These are phyloP conservation scores for Epichloe glyceriae DNA, from an alignment of 2,329 filamentous ascomycete species.

Conservation along the genomic window DNA sequence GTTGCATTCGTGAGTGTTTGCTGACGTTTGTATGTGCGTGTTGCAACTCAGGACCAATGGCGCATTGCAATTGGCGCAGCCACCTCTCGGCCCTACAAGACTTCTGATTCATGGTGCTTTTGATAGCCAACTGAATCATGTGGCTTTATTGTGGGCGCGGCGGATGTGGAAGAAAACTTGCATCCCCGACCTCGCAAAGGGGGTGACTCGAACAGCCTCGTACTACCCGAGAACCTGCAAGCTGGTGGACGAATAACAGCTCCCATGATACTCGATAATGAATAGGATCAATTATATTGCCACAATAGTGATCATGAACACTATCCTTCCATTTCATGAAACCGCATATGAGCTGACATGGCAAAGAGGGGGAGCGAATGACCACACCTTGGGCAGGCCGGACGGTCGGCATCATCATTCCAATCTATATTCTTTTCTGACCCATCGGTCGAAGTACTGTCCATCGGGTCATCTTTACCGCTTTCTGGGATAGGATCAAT, in stretches of 20 bases:
- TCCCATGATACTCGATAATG: background rate
- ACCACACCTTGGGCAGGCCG: conserved; percentile 35
- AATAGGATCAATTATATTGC: no score
- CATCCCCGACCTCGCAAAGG: background rate
- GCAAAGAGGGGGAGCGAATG: conserved; percentile 44
- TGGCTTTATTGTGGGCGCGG: background rate
- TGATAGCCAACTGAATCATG: background rate
- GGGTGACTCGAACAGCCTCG: background rate
- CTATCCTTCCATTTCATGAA: conserved; percentile 20
- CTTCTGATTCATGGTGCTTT: background rate
- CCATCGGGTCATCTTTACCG: conserved; percentile 13
- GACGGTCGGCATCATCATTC: conserved; percentile 17
- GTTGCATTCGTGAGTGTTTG: conserved; percentile 1
- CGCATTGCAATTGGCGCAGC: background rate
- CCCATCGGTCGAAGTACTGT: conserved; percentile 11
- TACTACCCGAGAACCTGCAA: conserved; percentile 1
- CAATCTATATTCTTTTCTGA: conserved; percentile 14
- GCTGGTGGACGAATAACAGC: background rate
- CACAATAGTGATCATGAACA: background rate
- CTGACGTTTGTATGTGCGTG: background rate
- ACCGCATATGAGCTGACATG: conserved; percentile 37
- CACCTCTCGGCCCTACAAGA: background rate
- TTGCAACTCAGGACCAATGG: background rate
- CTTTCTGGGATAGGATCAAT: conserved; percentile 25
- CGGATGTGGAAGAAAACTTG: background rate